Evolutionary conservation across 805 yeast species (phyloP).

Genomic region (Starmerella kuoi): DNA sequence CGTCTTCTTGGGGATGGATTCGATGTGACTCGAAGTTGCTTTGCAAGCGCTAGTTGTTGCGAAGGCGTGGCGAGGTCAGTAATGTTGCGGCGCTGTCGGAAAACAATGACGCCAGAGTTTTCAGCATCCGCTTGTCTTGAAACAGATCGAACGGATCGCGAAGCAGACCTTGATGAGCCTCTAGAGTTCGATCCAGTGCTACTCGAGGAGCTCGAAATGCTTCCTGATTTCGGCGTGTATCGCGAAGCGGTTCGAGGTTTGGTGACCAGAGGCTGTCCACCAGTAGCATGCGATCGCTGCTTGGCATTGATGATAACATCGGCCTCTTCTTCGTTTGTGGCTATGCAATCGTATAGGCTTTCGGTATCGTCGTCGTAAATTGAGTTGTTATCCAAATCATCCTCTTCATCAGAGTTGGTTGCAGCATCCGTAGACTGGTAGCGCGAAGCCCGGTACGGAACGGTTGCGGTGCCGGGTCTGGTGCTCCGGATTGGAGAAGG

Average conservation of each 20-base stretch:
- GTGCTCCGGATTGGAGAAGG: slow-evolving; percentile 18
- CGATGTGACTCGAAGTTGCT: slow-evolving; percentile 26
- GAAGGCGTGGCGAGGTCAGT: slow-evolving; percentile 21
- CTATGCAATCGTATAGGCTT: slow-evolving; percentile 9
- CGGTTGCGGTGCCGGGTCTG: background rate
- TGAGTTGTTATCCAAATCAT: slow-evolving; percentile 13
- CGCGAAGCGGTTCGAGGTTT: slow-evolving; percentile 4
- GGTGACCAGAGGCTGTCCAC: slow-evolving; percentile 5
- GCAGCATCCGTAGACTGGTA: slow-evolving; percentile 12
- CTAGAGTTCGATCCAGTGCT: background rate
- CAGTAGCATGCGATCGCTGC: background rate
- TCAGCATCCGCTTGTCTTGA: slow-evolving; percentile 6
- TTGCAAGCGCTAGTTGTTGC: slow-evolving; percentile 20
- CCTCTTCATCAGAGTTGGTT: slow-evolving; percentile 39
- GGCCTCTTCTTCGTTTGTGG: slow-evolving; percentile 14
- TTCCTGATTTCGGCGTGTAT: background rate
- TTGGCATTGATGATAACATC: slow-evolving; percentile 6
- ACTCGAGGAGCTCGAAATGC: background rate
- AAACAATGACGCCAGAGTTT: slow-evolving; percentile 11
- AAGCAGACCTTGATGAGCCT: slow-evolving; percentile 4
- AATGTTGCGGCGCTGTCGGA: slow-evolving; percentile 19
- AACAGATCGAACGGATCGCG: slow-evolving; percentile 1
- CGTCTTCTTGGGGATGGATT: slow-evolving; percentile 28
- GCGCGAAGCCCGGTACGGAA: slow-evolving; percentile 10
- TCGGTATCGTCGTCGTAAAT: slow-evolving; percentile 2